These are phyloP conservation scores for Talaromyces rugulosus DNA, from an alignment of 2,329 filamentous ascomycete species.

Conservation along the genomic window DNA sequence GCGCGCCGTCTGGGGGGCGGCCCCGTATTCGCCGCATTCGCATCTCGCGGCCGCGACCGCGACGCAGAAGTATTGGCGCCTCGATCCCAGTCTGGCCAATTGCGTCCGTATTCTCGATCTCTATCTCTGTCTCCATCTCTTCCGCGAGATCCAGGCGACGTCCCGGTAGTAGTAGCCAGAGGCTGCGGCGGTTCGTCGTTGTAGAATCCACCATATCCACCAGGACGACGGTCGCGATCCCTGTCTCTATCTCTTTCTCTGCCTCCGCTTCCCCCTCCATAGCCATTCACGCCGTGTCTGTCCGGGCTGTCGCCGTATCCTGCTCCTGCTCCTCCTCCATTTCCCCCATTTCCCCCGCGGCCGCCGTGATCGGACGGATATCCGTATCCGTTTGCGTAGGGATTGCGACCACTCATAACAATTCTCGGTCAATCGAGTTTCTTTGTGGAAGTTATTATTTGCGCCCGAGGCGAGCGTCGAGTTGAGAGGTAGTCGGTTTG, in stretches of 20 bases:
- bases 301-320: slow-evolving; percentile 22
- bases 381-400: slow-evolving; percentile 35
- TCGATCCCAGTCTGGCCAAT: slow-evolving; percentile 23
- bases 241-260: slow-evolving; percentile 16
- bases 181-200: slow-evolving; percentile 25
- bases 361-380: slow-evolving; percentile 28
- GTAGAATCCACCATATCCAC: slow-evolving; percentile 44
- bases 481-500: background rate
- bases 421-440: background rate
- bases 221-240: slow-evolving; percentile 34
- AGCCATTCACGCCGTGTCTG: slow-evolving; percentile 30
- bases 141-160: slow-evolving; percentile 28
- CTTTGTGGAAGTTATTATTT: background rate
- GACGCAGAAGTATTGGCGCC: slow-evolving; percentile 25
- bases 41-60: slow-evolving; percentile 31
- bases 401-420: slow-evolving; percentile 16
- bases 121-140: slow-evolving; percentile 21
- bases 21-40: slow-evolving; percentile 18
- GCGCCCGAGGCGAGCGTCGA: background rate
- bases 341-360: slow-evolving; percentile 28
- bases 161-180: slow-evolving; percentile 18
- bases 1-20: slow-evolving; percentile 20
- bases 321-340: slow-evolving; percentile 7
- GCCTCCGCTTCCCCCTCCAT: slow-evolving; percentile 18
- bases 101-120: slow-evolving; percentile 7